Conservation (phyloP, 1,139 yeast genomes). For the Pichia sp. region DNA sequence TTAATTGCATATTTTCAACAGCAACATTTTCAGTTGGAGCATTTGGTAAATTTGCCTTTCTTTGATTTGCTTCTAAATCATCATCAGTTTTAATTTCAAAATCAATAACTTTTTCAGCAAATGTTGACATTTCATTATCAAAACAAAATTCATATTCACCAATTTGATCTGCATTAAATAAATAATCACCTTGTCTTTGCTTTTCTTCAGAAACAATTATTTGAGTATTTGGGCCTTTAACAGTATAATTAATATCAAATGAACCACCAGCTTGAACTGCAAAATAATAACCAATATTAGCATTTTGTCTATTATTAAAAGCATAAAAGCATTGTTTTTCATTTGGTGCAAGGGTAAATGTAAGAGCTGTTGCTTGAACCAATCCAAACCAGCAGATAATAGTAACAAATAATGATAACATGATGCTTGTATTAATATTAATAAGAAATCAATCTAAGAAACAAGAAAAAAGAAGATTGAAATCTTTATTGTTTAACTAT, state of each 20-base stretch:
- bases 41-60: conserved; percentile 62
- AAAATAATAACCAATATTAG: conserved; percentile 74
- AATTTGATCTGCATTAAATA: conserved; percentile 54
- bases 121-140: conserved; percentile 78
- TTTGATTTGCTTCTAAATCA: conserved; percentile 31
- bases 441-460: too few relatives aligned
- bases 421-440: too few relatives aligned
- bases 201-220: conserved; percentile 53
- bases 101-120: conserved; percentile 82
- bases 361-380: conserved; percentile 44
- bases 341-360: conserved; percentile 73
- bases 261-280: conserved; percentile 90
- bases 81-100: conserved; percentile 67
- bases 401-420: background rate
- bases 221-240: conserved; percentile 62
- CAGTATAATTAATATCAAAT: conserved; percentile 74
- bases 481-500: too few relatives aligned
- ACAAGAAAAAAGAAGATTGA: too few relatives aligned
- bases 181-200: conserved; percentile 82
- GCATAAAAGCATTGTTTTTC: conserved; percentile 74
- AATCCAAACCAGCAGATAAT: conserved; percentile 1
- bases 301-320: conserved; percentile 56
- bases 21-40: conserved; percentile 53
- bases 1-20: conserved; percentile 53
- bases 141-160: conserved; percentile 96